phyloP scores from a whole-genome alignment of 495 filamentous ascomycete species.

The Podospora tetraspora region DNA sequence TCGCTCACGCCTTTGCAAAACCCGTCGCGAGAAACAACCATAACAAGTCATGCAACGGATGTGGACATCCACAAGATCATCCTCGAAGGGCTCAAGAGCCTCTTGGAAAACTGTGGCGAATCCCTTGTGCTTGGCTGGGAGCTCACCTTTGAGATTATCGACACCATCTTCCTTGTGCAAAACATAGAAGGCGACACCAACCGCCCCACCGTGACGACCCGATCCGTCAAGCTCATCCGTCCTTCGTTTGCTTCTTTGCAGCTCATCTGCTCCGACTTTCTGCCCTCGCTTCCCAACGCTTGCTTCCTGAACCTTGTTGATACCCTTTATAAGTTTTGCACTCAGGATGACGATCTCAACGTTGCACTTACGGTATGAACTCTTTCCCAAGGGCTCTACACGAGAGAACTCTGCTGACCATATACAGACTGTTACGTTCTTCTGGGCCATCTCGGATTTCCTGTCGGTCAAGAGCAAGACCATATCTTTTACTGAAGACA shows the following conservation, averaged over 20 bases:
- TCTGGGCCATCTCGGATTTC: constrained; percentile 91
- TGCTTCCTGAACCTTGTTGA: constrained; percentile 82
- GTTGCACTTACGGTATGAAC: constrained; percentile 75
- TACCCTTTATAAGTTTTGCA: constrained; percentile 79
- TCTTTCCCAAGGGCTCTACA: background rate
- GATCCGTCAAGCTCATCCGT: constrained; percentile 69
- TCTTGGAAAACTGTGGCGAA: constrained; percentile 88
- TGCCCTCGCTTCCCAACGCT: constrained; percentile 67
- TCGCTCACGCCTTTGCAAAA: constrained; percentile 45
- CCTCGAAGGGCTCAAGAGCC: constrained; percentile 71
- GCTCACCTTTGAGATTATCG: constrained; percentile 76
- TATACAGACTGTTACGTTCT: constrained; percentile 75
- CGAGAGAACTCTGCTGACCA: constrained; percentile 19
- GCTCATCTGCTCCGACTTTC: constrained; percentile 90
- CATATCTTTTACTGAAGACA: constrained; percentile 43
- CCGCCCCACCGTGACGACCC: constrained; percentile 39
- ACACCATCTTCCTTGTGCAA: constrained; percentile 65
- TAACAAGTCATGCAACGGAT: constrained; percentile 55
- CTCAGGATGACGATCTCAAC: constrained; percentile 86
- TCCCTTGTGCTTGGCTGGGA: constrained; percentile 76
- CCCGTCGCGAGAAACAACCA: constrained; percentile 42
- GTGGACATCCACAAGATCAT: constrained; percentile 77
- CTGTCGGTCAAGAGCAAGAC: constrained; percentile 49
- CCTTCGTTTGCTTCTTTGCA: constrained; percentile 84
- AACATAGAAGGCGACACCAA: constrained; percentile 23